Evolutionary conservation across 495 filamentous ascomycete species (phyloP).

Genomic region (Talaromyces stipitatus): DNA sequence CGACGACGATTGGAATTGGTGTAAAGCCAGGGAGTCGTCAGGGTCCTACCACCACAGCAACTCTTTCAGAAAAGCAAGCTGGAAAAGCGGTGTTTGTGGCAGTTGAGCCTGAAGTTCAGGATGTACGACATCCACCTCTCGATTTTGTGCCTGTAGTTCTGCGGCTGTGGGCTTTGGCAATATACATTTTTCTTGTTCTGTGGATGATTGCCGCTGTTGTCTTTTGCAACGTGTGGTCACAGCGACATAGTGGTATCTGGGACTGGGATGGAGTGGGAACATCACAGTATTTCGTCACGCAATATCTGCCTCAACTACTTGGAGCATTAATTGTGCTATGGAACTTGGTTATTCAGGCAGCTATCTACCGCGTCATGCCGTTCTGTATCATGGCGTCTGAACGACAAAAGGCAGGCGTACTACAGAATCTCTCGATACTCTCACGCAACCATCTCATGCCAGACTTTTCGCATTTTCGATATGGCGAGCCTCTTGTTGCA

Average conservation of each 20-base stretch:
- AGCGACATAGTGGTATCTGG: constrained; percentile 53
- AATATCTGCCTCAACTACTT: constrained; percentile 75
- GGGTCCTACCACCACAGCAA: constrained; percentile 9
- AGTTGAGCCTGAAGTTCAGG: constrained; percentile 36
- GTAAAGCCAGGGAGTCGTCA: neutral
- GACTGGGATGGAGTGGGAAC: constrained; percentile 58
- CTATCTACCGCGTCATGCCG: constrained; percentile 69
- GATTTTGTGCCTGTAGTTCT: constrained; percentile 61
- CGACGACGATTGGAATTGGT: constrained; percentile 5
- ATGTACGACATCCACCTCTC: constrained; percentile 45
- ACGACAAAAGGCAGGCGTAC: constrained; percentile 21
- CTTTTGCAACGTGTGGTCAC: constrained; percentile 68
- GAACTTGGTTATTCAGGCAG: constrained; percentile 63
- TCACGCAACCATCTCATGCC: constrained; percentile 51
- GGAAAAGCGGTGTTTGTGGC: constrained; percentile 38
- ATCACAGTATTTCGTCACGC: constrained; percentile 74
- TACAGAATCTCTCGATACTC: constrained; percentile 36
- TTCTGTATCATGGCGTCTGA: constrained; percentile 67
- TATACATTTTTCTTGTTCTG: constrained; percentile 52
- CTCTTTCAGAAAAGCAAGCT: neutral
- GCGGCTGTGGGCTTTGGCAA: constrained; percentile 49
- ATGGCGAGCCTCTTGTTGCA: constrained; percentile 47
- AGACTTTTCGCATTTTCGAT: constrained; percentile 46
- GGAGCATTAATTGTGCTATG: constrained; percentile 66
- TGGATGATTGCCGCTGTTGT: constrained; percentile 65